phyloP scores from a whole-genome alignment of 2,329 filamentous ascomycete species.

The Fusarium sacchari region DNA sequence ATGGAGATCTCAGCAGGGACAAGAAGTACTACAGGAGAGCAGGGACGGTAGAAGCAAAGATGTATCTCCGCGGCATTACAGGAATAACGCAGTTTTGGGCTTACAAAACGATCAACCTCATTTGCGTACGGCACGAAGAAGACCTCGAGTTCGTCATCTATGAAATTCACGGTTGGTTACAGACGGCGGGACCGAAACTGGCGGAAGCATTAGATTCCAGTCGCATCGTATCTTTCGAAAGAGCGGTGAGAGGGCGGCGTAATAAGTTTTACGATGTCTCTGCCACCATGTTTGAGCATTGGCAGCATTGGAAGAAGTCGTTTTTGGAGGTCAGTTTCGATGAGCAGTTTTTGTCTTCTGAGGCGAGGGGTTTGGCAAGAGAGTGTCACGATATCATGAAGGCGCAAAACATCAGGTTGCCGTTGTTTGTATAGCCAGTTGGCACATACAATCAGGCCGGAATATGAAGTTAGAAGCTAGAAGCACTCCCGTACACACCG shows the following conservation, averaged over 20 bases:
- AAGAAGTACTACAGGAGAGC: neutral
- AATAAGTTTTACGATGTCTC: neutral
- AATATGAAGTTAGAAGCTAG: neutral
- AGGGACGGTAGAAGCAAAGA: neutral
- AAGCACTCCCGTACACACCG: rapidly evolving
- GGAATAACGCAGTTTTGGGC: neutral
- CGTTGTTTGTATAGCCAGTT: neutral
- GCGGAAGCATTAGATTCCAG: neutral
- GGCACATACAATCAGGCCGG: rapidly evolving
- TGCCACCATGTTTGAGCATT: constrained; percentile 13
- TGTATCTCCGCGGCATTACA: neutral
- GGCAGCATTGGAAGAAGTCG: constrained; percentile 8
- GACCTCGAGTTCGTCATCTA: neutral
- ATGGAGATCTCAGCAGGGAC: neutral
- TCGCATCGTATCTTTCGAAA: neutral
- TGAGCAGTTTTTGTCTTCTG: neutral
- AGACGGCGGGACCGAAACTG: neutral
- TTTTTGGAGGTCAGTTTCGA: neutral
- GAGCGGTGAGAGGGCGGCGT: neutral
- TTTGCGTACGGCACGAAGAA: rapidly evolving
- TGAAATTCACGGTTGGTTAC: constrained; percentile 6
- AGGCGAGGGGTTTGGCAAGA: neutral
- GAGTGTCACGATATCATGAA: constrained; percentile 19
- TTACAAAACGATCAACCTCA: neutral
- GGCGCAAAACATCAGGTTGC: neutral